A percentile compares a stretch with the other conserved stretches of the same genome.
These are phyloP conservation scores for Oenanthe sinensis DNA, from an alignment of 129 eudicot species.

Conservation along the genomic window DNA sequence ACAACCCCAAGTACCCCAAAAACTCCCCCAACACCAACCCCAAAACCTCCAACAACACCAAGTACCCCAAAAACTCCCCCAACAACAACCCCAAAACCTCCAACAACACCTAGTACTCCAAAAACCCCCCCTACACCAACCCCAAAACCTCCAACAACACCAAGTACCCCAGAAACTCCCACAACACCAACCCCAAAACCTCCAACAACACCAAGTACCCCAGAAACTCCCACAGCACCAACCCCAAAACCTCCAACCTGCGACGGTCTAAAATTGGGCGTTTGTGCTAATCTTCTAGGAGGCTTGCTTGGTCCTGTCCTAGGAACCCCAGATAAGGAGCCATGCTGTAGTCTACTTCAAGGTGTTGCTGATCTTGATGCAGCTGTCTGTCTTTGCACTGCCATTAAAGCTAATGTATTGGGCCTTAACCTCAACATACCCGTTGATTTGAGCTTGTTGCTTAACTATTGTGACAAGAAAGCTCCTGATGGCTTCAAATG, in stretches of 20 bases:
- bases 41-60: background rate
- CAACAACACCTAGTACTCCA: background rate
- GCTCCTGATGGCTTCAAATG: constrained; percentile 45
- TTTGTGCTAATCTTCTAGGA: background rate
- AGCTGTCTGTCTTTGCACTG: constrained; percentile 1
- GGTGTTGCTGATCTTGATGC: constrained; percentile 4
- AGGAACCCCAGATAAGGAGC: background rate
- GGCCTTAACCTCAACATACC: constrained; percentile 60
- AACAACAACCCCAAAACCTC: background rate
- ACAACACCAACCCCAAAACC: background rate
- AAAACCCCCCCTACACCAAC: background rate
- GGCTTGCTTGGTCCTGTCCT: background rate
- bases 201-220: background rate
- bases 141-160: background rate
- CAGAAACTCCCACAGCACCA: background rate
- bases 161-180: background rate
- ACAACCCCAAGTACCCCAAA: background rate
- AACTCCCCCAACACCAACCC: background rate
- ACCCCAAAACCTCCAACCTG: background rate
- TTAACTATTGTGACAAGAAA: constrained; percentile 22
- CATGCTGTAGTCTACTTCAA: constrained; percentile 1
- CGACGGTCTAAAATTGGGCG: background rate
- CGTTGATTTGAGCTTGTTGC: constrained; percentile 1
- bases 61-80: background rate
- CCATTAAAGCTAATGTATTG: constrained; percentile 29